phyloP scores from a whole-genome alignment of 2,329 filamentous ascomycete genomes.

The Akanthomyces uredinophilus region DNA sequence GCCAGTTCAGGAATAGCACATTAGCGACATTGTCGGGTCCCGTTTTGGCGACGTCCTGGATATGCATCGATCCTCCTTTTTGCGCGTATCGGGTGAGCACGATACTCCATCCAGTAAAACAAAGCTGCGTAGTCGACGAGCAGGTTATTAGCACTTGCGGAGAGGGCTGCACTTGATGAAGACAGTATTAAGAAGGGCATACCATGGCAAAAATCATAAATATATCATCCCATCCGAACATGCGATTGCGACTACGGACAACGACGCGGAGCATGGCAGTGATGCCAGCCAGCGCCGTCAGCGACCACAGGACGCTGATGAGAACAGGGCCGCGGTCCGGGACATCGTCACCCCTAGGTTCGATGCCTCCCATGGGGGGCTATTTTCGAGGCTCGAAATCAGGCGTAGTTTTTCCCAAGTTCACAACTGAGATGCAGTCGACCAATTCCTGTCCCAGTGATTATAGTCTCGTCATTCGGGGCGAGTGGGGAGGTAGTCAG shows the following conservation, averaged over 20 bases:
- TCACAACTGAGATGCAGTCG: neutral
- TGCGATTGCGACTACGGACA: conserved; percentile 14
- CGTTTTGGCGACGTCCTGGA: conserved; percentile 16
- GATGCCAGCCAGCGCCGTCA: conserved; percentile 17
- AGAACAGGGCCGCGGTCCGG: conserved; percentile 16
- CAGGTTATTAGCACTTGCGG: neutral
- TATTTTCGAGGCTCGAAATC: neutral
- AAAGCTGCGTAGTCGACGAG: conserved; percentile 8
- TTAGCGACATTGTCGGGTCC: conserved; percentile 19
- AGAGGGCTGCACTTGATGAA: neutral
- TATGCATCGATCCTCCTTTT: conserved; percentile 18
- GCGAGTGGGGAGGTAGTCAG: neutral
- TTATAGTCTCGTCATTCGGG: neutral
- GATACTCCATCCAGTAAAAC: conserved; percentile 20
- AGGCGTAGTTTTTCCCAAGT: too few species aligned
- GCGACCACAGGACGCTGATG: conserved; percentile 17
- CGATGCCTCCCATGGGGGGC: neutral
- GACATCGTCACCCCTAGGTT: neutral
- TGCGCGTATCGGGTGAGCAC: conserved; percentile 18
- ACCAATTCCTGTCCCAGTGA: neutral
- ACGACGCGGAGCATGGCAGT: conserved; percentile 17
- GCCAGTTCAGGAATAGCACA: conserved; percentile 20
- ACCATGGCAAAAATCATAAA: conserved; percentile 21
- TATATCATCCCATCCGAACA: conserved; percentile 20
- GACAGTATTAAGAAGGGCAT: neutral